A percentile compares a stretch with the other conserved stretches of the same genome.
phyloP scores from a whole-genome alignment of 2,329 filamentous ascomycete species.

The Fusarium sp. region DNA sequence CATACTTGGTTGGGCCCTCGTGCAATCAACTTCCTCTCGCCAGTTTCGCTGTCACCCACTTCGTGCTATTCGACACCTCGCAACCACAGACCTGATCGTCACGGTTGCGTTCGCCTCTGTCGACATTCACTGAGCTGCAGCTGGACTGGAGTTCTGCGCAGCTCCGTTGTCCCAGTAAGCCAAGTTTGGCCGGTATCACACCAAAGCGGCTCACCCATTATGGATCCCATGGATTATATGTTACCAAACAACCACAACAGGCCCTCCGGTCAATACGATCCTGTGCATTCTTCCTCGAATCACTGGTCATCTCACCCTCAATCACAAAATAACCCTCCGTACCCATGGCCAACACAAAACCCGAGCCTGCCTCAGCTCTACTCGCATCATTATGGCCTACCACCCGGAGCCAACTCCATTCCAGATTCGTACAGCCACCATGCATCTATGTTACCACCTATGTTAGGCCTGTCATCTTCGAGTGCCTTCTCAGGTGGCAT shows the following conservation, averaged over 20 bases:
- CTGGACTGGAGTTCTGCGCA: constrained; percentile 12
- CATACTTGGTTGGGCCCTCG: constrained; percentile 30
- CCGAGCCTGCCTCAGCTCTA: constrained; percentile 40
- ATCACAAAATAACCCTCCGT: constrained; percentile 37
- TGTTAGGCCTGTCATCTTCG: constrained; percentile 37
- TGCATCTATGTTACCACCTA: constrained; percentile 44
- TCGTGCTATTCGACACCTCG: constrained; percentile 24
- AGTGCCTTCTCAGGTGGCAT: constrained; percentile 33
- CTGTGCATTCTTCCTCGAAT: constrained; percentile 47
- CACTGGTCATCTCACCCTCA: constrained; percentile 46
- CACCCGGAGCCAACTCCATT: constrained; percentile 27
- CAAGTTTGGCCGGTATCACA: constrained; percentile 10
- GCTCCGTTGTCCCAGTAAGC: constrained; percentile 13
- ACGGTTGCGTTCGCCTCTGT: constrained; percentile 9
- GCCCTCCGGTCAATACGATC: constrained; percentile 46
- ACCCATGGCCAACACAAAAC: constrained; percentile 45
- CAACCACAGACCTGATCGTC: constrained; percentile 12
- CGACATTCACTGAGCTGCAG: constrained; percentile 15
- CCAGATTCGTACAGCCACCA: constrained; percentile 42
- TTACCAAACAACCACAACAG: constrained; percentile 42
- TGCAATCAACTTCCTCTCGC: constrained; percentile 23
- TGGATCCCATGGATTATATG: constrained; percentile 50
- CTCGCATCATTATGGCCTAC: constrained; percentile 35
- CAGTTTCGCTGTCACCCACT: constrained; percentile 18
- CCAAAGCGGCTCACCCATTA: constrained; percentile 27